A percentile compares a stretch with the other conserved stretches of the same genome.
Conservation (phyloP, 148 eudicot genomes). For the Rhododendron vialii region DNA sequence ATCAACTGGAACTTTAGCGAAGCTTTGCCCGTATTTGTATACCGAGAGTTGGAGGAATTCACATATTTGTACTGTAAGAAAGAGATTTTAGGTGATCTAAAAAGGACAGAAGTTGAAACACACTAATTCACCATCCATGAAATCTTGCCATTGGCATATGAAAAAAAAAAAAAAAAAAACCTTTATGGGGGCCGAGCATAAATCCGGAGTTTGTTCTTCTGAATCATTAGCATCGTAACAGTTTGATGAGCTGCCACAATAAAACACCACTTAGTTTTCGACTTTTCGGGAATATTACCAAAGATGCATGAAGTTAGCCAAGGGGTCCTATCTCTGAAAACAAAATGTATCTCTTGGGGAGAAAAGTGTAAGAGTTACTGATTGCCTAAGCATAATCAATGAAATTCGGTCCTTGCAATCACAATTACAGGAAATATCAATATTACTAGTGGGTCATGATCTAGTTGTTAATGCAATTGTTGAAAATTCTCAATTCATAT, state of each 20-base stretch:
- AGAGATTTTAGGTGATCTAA: not conserved
- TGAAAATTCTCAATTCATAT: no score
- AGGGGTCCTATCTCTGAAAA: not conserved
- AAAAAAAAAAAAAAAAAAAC: constrained; percentile 32
- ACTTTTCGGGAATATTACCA: not conserved
- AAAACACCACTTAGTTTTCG: not conserved
- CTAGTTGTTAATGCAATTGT: no score
- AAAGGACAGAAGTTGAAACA: not conserved
- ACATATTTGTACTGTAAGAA: constrained; percentile 67
- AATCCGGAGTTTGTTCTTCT: constrained; percentile 52
- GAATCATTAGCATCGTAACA: constrained; percentile 40
- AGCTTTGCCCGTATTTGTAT: constrained; percentile 56
- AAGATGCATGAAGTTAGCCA: not conserved
- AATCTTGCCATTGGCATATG: not conserved
- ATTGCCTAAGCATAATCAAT: not conserved
- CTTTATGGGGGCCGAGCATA: constrained; percentile 88
- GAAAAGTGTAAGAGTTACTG: not conserved
- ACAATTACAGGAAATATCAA: no score
- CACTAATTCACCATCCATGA: not conserved
- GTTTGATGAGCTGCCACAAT: constrained; percentile 48
- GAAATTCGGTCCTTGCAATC: not conserved
- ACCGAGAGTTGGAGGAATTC: constrained; percentile 37
- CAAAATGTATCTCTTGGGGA: not conserved
- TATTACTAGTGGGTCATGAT: no score
- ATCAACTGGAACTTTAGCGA: constrained; percentile 58